Conservation (phyloP, 2,329 filamentous ascomycete species). For the Colletotrichum cordylinicola region DNA sequence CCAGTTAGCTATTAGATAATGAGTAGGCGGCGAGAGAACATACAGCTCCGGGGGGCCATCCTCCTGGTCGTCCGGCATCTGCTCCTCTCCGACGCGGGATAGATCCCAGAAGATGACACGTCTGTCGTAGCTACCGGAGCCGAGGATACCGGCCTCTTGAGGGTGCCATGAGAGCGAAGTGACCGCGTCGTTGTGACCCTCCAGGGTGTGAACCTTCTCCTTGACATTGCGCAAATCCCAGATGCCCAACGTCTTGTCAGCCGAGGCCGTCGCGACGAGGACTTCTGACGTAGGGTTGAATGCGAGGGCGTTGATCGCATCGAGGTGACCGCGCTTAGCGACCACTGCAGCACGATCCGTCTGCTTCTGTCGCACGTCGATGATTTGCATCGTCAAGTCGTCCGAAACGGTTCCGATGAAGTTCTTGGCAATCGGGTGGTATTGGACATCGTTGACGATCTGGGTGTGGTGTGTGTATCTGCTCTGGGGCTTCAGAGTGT, state of each 20-base stretch:
- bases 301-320: slow-evolving; percentile 94
- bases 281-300: slow-evolving; percentile 95
- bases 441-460: slow-evolving; percentile 96
- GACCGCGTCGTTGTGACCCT: slow-evolving; percentile 87
- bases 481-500: slow-evolving; percentile 71
- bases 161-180: slow-evolving; percentile 96
- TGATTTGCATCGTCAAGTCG: slow-evolving; percentile 89
- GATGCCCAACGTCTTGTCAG: slow-evolving; percentile 91
- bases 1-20: slow-evolving; percentile 24
- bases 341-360: slow-evolving; percentile 72
- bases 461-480: slow-evolving; percentile 88
- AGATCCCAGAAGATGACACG: slow-evolving; percentile 97
- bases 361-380: slow-evolving; percentile 78
- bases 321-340: slow-evolving; percentile 77
- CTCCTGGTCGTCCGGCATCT: slow-evolving; percentile 91
- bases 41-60: slow-evolving; percentile 95
- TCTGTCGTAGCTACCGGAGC: slow-evolving; percentile 90
- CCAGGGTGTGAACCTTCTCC: slow-evolving; percentile 86
- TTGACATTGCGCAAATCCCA: slow-evolving; percentile 95
- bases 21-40: neutral
- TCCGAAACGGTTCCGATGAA: slow-evolving; percentile 95
- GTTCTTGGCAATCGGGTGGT: slow-evolving; percentile 84
- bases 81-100: slow-evolving; percentile 89
- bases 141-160: slow-evolving; percentile 84
- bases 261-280: slow-evolving; percentile 89